A percentile compares a stretch with the other conserved stretches of the same genome.
phyloP scores from a whole-genome alignment of 1,139 yeast species.

The Blastobotrys persicus region DNA sequence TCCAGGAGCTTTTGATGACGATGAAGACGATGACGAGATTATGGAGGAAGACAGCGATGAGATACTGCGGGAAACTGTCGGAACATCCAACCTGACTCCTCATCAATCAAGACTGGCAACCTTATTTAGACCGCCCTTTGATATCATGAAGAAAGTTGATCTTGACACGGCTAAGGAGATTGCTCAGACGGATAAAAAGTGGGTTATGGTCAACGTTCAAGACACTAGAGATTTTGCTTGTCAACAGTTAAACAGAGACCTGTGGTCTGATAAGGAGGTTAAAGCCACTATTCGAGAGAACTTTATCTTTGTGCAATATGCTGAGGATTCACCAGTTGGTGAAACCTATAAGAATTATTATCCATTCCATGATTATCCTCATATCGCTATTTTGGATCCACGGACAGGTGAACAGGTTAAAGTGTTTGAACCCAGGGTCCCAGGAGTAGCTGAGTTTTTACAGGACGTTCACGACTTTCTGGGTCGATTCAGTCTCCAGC shows the following conservation, averaged over 20 bases:
- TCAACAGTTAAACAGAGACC: conserved; percentile 86
- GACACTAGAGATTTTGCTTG: conserved; percentile 81
- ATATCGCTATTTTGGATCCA: conserved; percentile 89
- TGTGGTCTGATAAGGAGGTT: conserved; percentile 76
- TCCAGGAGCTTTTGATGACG: conserved; percentile 25
- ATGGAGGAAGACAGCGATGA: conserved; percentile 26
- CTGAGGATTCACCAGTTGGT: conserved; percentile 73
- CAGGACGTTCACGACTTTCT: conserved; percentile 46
- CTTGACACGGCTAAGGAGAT: conserved; percentile 68
- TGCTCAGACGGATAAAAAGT: conserved; percentile 65
- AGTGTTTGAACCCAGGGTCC: conserved; percentile 66
- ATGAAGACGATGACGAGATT: conserved; percentile 24
- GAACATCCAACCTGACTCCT: conserved; percentile 43
- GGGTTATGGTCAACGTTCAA: conserved; percentile 88
- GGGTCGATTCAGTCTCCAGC: conserved; percentile 61
- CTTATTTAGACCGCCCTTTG: conserved; percentile 91
- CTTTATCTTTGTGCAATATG: conserved; percentile 74
- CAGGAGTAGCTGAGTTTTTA: conserved; percentile 56
- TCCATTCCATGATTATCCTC: conserved; percentile 71
- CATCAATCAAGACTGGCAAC: conserved; percentile 74
- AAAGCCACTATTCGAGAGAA: conserved; percentile 62
- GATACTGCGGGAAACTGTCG: conserved; percentile 26
- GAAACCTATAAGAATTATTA: conserved; percentile 68
- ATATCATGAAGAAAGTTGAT: conserved; percentile 64
- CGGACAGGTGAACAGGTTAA: conserved; percentile 87